These are phyloP conservation scores for Boletus sp. DNA, from an alignment of 768 basidiomycete genomes.

Conservation along the genomic window DNA sequence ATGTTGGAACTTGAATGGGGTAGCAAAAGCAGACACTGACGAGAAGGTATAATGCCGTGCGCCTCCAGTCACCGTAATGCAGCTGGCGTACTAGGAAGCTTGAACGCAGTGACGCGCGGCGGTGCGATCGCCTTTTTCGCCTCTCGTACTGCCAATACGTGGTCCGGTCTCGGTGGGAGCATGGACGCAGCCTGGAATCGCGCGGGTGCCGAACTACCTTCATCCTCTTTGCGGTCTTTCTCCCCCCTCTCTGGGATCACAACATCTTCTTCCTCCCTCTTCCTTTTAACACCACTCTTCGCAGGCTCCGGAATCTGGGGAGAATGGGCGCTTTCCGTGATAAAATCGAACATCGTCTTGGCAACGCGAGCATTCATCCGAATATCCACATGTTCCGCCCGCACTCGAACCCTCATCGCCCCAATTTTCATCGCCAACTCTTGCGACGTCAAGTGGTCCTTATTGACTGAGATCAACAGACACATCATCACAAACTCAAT, in stretches of 20 bases:
- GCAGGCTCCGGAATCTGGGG: not conserved
- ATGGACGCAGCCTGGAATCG: not conserved
- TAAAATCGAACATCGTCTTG: slow-evolving; percentile 53
- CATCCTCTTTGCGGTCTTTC: slow-evolving; percentile 17
- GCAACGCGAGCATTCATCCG: slow-evolving; percentile 59
- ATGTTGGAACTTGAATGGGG: not conserved
- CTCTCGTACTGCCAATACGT: slow-evolving; percentile 12
- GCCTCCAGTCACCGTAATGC: slow-evolving; percentile 2
- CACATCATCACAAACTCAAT: slow-evolving; percentile 62
- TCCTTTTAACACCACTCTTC: slow-evolving; percentile 17
- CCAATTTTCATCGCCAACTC: slow-evolving; percentile 45
- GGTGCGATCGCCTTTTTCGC: slow-evolving; percentile 20
- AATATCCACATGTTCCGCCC: slow-evolving; percentile 58
- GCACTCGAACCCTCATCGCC: slow-evolving; percentile 53
- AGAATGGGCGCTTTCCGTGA: slow-evolving; percentile 28
- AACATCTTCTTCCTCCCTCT: slow-evolving; percentile 23
- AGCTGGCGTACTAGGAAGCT: not conserved
- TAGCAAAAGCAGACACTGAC: not conserved
- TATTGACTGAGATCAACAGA: slow-evolving; percentile 52
- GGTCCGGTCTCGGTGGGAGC: slow-evolving; percentile 19
- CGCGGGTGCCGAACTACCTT: not conserved
- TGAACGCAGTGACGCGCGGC: slow-evolving; percentile 6
- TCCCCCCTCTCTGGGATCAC: slow-evolving; percentile 3
- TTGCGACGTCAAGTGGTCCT: slow-evolving; percentile 33
- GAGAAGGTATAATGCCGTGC: not conserved